These are phyloP conservation scores for Acrocalymma vagum DNA, from an alignment of 2,329 filamentous ascomycete species.

Conservation along the genomic window DNA sequence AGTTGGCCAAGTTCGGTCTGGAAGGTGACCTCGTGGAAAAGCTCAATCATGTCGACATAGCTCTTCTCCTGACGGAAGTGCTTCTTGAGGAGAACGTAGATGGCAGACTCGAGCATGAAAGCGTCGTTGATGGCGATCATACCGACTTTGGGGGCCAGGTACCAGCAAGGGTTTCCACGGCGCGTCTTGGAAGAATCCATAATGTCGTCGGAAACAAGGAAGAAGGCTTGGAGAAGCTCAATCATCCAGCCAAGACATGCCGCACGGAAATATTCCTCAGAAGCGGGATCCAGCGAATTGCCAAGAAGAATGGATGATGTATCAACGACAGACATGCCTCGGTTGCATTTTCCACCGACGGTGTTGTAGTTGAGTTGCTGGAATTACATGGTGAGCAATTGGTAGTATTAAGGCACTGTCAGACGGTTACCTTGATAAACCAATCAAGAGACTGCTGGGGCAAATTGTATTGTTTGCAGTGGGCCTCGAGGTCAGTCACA, in stretches of 20 bases:
- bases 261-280: conserved; percentile 81
- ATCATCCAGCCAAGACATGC: conserved; percentile 96
- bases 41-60: conserved; percentile 91
- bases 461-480: conserved; percentile 83
- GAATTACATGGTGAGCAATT: conserved; percentile 22
- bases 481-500: conserved; percentile 79
- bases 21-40: conserved; percentile 94
- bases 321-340: conserved; percentile 97
- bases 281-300: conserved; percentile 73
- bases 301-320: conserved; percentile 82
- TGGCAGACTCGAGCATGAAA: conserved; percentile 90
- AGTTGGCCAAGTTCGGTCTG: conserved; percentile 96
- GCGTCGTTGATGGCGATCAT: conserved; percentile 99
- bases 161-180: conserved; percentile 96
- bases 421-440: conserved; percentile 75
- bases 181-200: conserved; percentile 98
- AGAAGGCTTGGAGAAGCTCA: conserved; percentile 97
- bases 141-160: conserved; percentile 86
- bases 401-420: conserved; percentile 7
- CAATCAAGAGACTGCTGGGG: conserved; percentile 83
- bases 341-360: conserved; percentile 96
- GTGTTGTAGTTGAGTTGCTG: conserved; percentile 87
- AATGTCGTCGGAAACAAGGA: conserved; percentile 97
- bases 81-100: conserved; percentile 93
- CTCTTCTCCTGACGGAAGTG: conserved; percentile 86